These are phyloP conservation scores for Penicillium crustosum DNA, from an alignment of 2,329 filamentous ascomycete species.

Conservation along the genomic window DNA sequence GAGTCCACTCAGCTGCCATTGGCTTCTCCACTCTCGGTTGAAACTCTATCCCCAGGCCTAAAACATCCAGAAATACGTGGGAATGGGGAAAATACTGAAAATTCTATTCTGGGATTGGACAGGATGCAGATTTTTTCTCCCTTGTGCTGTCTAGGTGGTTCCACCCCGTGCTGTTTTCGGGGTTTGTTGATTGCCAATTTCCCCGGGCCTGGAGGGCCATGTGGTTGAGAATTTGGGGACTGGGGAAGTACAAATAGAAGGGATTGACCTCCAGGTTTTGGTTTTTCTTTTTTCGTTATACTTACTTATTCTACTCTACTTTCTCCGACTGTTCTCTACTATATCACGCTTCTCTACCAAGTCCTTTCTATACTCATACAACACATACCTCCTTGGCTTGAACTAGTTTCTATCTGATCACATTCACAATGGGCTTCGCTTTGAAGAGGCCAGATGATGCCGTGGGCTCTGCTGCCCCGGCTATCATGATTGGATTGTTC, in stretches of 20 bases:
- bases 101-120: constrained; percentile 1
- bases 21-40: not conserved
- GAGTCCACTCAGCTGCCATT: not conserved
- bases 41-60: constrained; percentile 11
- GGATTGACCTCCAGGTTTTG: not conserved
- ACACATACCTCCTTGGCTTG: not conserved
- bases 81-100: not conserved
- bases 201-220: constrained; percentile 4
- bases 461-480: constrained; percentile 48
- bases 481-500: constrained; percentile 57
- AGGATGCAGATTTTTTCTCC: not conserved
- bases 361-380: not conserved
- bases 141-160: not conserved
- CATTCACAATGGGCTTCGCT: constrained; percentile 41
- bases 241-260: constrained; percentile 10
- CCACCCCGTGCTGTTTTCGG: constrained; percentile 1
- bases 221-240: constrained; percentile 2
- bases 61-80: not conserved
- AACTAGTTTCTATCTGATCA: not conserved
- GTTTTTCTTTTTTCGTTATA: not conserved
- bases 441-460: constrained; percentile 49
- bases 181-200: constrained; percentile 1
- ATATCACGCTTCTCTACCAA: not conserved
- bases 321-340: not conserved
- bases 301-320: not conserved